Evolutionary conservation across 805 yeast genomes (phyloP).

Genomic region (Myxozyma melibiosi): DNA sequence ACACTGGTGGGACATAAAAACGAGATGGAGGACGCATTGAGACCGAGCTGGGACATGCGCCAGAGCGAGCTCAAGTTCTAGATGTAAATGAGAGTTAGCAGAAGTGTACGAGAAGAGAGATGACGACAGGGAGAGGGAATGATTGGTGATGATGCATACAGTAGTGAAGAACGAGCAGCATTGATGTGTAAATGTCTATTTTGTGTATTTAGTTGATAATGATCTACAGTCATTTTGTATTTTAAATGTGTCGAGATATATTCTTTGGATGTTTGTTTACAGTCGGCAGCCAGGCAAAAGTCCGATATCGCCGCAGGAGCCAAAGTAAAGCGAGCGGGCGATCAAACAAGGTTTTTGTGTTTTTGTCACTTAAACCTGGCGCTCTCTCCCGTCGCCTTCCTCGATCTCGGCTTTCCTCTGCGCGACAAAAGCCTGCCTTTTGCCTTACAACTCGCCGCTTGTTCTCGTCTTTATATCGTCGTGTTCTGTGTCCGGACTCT

Average conservation of each 20-base stretch:
- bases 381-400: too few relatives aligned
- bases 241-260: too few relatives aligned
- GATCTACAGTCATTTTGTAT: too few relatives aligned
- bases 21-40: constrained; percentile 14
- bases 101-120: not conserved
- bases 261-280: not conserved
- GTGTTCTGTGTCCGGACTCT: not conserved
- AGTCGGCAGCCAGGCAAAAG: not conserved
- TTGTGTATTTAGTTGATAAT: not conserved
- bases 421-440: not conserved
- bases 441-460: not conserved
- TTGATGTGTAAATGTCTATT: too few relatives aligned
- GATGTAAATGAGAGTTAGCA: not conserved
- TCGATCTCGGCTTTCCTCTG: too few relatives aligned
- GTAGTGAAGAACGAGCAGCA: too few relatives aligned
- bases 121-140: too few relatives aligned
- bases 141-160: too few relatives aligned
- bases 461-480: not conserved
- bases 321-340: not conserved
- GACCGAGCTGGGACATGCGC: constrained; percentile 30
- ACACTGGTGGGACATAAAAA: constrained; percentile 18
- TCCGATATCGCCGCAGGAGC: constrained; percentile 5
- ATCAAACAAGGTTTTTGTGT: not conserved
- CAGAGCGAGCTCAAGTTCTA: not conserved
- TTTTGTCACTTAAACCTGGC: too few relatives aligned